phyloP scores from a whole-genome alignment of 2,329 filamentous ascomycete species.

The Fusarium duplospermum region DNA sequence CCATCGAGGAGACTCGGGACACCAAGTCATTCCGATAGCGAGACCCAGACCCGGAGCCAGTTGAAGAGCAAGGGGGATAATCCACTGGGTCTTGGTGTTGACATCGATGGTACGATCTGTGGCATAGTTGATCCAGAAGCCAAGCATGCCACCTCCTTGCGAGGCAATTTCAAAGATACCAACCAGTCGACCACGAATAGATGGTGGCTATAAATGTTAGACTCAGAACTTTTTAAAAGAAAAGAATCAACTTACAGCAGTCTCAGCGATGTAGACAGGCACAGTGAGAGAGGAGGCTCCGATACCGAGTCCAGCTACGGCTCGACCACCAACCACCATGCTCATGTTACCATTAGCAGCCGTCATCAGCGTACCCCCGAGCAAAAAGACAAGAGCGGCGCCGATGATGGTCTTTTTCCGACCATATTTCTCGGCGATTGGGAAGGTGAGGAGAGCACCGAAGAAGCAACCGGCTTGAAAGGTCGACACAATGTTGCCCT shows the following conservation, averaged over 20 bases:
- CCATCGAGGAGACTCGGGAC: slow-evolving; percentile 71
- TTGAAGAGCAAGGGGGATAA: slow-evolving; percentile 69
- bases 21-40: slow-evolving; percentile 65
- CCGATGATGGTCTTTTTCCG: slow-evolving; percentile 59
- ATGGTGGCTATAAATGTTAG: slow-evolving; percentile 51
- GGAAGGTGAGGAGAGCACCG: slow-evolving; percentile 55
- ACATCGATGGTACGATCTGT: slow-evolving; percentile 44
- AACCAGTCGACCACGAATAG: slow-evolving; percentile 62
- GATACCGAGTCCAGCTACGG: slow-evolving; percentile 64
- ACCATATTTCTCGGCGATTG: slow-evolving; percentile 60
- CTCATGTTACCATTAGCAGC: slow-evolving; percentile 48
- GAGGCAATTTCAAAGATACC: slow-evolving; percentile 61
- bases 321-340: slow-evolving; percentile 60
- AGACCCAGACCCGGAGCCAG: slow-evolving; percentile 66
- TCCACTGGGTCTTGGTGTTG: slow-evolving; percentile 54
- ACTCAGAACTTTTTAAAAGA: not conserved
- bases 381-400: slow-evolving; percentile 55
- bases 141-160: slow-evolving; percentile 50
- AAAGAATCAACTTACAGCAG: slow-evolving; percentile 31
- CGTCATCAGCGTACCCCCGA: slow-evolving; percentile 51
- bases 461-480: slow-evolving; percentile 56
- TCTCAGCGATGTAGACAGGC: slow-evolving; percentile 57
- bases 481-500: slow-evolving; percentile 54
- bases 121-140: slow-evolving; percentile 54
- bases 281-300: slow-evolving; percentile 62